Base-by-base conservation (phyloP, 148 eudicot genomes). In the Fagopyrum homotropicum region DNA sequence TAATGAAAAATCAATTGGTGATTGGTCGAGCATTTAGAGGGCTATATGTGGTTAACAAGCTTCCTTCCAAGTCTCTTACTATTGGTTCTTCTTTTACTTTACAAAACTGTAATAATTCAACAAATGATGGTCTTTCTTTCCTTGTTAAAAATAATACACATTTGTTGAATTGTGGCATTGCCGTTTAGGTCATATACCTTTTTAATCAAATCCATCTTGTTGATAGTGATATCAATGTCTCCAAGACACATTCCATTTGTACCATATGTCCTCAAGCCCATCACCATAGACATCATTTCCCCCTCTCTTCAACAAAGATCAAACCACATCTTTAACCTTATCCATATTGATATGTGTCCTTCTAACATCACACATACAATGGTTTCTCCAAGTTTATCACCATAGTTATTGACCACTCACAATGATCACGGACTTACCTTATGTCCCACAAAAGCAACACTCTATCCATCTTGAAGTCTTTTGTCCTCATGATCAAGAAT, bases 111-210 rank as follows among this genome's bases (percentile, higher is more conserved):
- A 29, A 29, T 12, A 0, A 45, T 30, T 10, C 5, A 22, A 22
- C 43, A 1, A n/a, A 0, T 4, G 26, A 22, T n/a, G 3, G 4
- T 5, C 2, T 3, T 14, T 69, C 14, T 1, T 0, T 2, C 0
- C 14, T 9, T 12, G 0, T 0, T 35, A 9, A 16, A 12, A 7
- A 11, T 1, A 22, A 40, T 11, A 22, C 9, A 40, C 6, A 3
- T 14, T 22, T 22, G 16, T 45, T 69, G 19, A 9, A 5, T 1
- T 69, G 2, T 10, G 48, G 19, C n/a, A 69, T 1, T 6, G 48
- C 14, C 49, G 11, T 2, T 0, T 69, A 0, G 72, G 48, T 0
- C 49, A 69, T 11, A 4, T 69, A 4, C 48, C 72, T 22, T 15
- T 69, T 43, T 43, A 2, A 15, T 10, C 6, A n/a, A 19, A 3